A percentile compares a stretch with the other conserved stretches of the same genome.
These are phyloP conservation scores for Myxozyma nipponensis DNA, from an alignment of 805 yeast genomes.

Conservation along the genomic window DNA sequence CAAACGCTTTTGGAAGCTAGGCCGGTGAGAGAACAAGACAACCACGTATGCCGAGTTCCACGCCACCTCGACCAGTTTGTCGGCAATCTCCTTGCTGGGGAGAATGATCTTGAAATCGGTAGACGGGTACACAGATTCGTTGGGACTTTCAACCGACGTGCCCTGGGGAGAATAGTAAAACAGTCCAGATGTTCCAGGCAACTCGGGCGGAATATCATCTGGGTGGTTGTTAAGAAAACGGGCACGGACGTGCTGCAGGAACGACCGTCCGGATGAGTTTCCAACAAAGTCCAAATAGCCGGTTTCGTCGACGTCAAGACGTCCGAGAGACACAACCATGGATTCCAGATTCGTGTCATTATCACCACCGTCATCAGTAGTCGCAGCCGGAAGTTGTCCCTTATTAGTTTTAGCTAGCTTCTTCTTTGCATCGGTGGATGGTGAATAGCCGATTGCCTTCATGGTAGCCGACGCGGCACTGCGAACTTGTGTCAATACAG, in stretches of 20 bases:
- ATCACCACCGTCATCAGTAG: neutral
- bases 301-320: conserved; percentile 31
- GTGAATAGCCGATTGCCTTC: neutral
- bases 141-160: conserved; percentile 16
- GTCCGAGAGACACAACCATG: conserved; percentile 31
- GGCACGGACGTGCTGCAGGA: conserved; percentile 29
- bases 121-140: conserved; percentile 8
- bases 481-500: conserved; percentile 6
- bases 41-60: conserved; percentile 86
- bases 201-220: conserved; percentile 24
- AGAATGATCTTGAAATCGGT: conserved; percentile 55
- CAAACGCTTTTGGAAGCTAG: conserved; percentile 68
- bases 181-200: conserved; percentile 5
- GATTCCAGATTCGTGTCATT: conserved; percentile 30
- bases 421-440: neutral
- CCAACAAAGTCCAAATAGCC: conserved; percentile 31
- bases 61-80: conserved; percentile 65
- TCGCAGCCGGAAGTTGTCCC: neutral
- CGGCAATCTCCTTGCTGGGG: conserved; percentile 71
- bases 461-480: conserved; percentile 11
- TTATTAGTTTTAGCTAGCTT: neutral
- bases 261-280: conserved; percentile 29
- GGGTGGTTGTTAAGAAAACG: conserved; percentile 26
- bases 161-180: conserved; percentile 7
- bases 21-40: conserved; percentile 81